phyloP scores from a whole-genome alignment of 2,329 filamentous ascomycete species.

The Epichloe aotearoae region DNA sequence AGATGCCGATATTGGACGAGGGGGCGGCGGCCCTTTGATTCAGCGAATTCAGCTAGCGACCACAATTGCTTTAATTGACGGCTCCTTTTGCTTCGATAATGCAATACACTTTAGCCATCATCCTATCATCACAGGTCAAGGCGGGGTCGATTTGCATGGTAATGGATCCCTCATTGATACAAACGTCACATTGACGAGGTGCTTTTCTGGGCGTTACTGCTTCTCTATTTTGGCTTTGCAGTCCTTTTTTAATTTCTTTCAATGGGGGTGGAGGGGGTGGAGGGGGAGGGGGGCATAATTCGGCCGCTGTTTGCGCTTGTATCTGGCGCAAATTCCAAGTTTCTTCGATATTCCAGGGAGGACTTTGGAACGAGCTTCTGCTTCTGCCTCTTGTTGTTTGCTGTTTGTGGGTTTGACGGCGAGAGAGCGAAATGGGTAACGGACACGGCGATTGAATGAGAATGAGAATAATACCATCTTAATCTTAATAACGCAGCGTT shows the following conservation, averaged over 20 bases:
- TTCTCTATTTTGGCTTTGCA: not conserved
- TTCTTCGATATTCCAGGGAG: not conserved
- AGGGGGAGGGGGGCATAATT: too few relatives aligned
- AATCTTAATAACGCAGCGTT: not conserved
- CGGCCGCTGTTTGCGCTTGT: not conserved
- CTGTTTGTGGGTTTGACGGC: not conserved
- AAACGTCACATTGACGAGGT: not conserved
- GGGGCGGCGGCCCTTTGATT: not conserved
- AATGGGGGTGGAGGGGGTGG: too few relatives aligned
- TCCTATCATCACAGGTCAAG: not conserved
- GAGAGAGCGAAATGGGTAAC: not conserved
- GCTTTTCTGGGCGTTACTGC: not conserved
- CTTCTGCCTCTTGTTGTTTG: not conserved
- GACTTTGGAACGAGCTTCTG: not conserved
- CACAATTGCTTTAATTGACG: not conserved
- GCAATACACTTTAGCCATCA: not conserved
- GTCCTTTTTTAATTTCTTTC: too few relatives aligned
- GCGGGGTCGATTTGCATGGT: not conserved
- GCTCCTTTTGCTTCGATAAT: not conserved
- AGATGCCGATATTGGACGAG: not conserved
- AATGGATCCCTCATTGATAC: not conserved
- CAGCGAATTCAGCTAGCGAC: not conserved
- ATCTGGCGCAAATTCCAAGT: not conserved
- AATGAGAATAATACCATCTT: constrained; percentile 3
- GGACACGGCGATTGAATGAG: constrained; percentile 3